A percentile compares a stretch with the other conserved stretches of the same genome.
These are phyloP conservation scores for Trametes gibbosa DNA, from an alignment of 768 basidiomycete species.

Conservation along the genomic window DNA sequence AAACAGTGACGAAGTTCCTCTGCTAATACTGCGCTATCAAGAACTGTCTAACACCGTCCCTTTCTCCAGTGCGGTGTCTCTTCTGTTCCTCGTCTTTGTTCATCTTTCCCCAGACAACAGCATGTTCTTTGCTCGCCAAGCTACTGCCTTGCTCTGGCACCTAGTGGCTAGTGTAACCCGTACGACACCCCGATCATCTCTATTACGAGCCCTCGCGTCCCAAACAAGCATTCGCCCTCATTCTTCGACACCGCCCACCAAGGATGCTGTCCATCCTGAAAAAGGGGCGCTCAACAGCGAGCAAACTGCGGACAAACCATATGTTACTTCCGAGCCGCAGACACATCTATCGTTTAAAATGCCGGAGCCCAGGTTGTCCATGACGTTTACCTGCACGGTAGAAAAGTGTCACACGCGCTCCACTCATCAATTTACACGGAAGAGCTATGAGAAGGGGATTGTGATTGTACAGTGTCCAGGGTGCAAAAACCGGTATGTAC, in stretches of 20 bases:
- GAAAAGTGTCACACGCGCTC: conserved; percentile 72
- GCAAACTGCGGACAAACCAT: neutral
- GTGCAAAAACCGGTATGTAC: conserved; percentile 77
- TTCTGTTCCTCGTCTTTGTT: no score
- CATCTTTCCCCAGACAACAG: no score
- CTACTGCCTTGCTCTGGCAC: conserved; percentile 2
- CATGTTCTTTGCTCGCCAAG: conserved; percentile 6
- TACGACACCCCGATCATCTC: neutral
- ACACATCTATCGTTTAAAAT: conserved; percentile 33
- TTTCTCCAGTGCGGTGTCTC: no score
- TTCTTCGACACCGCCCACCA: conserved; percentile 5
- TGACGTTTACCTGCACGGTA: conserved; percentile 88
- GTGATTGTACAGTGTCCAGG: conserved; percentile 90
- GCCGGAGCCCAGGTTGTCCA: conserved; percentile 60
- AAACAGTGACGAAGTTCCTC: no score
- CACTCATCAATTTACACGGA: conserved; percentile 82
- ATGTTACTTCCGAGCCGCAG: conserved; percentile 1
- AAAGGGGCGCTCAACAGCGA: neutral
- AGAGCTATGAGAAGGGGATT: conserved; percentile 83
- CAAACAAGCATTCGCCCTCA: neutral
- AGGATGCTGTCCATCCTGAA: neutral
- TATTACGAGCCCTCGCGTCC: neutral
- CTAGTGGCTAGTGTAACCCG: neutral
- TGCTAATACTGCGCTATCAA: no score
- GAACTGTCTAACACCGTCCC: no score